A percentile compares a stretch with the other conserved stretches of the same genome.
phyloP scores from a whole-genome alignment of 148 eudicot genomes.

The Polygonum maritimum region DNA sequence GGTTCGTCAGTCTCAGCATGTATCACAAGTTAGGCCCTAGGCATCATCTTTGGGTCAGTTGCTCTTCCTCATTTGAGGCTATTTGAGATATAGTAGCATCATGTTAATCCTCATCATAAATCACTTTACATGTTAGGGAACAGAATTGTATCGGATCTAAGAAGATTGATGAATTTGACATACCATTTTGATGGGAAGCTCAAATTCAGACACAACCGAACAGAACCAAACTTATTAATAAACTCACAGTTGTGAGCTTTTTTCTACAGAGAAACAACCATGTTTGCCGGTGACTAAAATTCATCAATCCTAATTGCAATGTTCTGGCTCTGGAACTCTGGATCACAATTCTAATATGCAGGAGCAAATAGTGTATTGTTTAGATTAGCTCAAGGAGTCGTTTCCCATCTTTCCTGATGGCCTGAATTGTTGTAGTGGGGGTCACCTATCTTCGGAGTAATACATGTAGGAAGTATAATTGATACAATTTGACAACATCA shows the following conservation, averaged over 20 bases:
- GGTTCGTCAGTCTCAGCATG: background rate
- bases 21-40: background rate
- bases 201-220: background rate
- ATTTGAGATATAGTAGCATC: background rate
- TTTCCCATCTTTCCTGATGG: too few species aligned
- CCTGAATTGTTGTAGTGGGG: too few species aligned
- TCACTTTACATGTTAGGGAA: background rate
- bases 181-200: background rate
- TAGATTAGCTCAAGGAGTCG: too few species aligned
- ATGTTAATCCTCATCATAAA: too few species aligned
- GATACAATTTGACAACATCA: too few species aligned
- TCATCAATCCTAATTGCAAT: too few species aligned
- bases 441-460: too few species aligned
- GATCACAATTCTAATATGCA: too few species aligned
- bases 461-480: too few species aligned
- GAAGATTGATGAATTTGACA: background rate
- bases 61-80: background rate
- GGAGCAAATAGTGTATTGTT: too few species aligned
- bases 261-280: background rate
- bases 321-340: too few species aligned
- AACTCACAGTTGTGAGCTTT: background rate
- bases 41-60: background rate
- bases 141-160: background rate
- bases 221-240: too few species aligned
- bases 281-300: background rate